Base-by-base conservation (phyloP, 2,329 filamentous ascomycete genomes). In the Drechslerella stenobrocha region DNA sequence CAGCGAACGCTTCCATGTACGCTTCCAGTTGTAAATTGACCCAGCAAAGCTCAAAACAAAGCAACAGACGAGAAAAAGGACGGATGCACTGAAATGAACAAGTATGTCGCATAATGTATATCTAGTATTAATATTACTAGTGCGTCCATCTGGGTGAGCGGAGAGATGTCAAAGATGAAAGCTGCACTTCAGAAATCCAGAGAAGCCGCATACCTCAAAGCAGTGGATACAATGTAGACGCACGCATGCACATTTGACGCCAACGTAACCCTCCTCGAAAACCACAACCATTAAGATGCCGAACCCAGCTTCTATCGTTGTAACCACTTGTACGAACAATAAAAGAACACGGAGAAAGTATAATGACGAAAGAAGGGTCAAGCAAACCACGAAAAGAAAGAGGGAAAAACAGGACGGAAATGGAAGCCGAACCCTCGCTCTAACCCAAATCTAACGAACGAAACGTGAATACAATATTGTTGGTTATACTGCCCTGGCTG, bases 61-160 rank as follows among this genome's bases (percentile, higher is more conserved):
- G 23, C 11, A 55, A 35, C 34, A 40, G 34, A 22, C 11, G 15
- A 23, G 26, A 45, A 22, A 13, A 42, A 45, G 13, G 23, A n/a
- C 37, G 57, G n/a, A 53, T 51, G 22, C 15, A 46, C 15, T 2
- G 22, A 32, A 46, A 51, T 23, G 45, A 22, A 44, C 45, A 22
- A 20, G 42, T 46, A 46, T 47, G 4, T 42, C 9, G 28, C 28
- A 30, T 30, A 42, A 35, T 32, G n/a, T 40, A 15, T 35, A 32
- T 67, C 63, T 56, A 67, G 42, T 22, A 67, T 67, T 67, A 66
- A 59, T 28, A 66, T 66, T 55, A 59, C 51, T 50, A 45, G 8
- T 32, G 35, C 30, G 7, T 56, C 47, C 22, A 46, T 46, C 35
- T 5, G 35, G 40, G 28, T 37, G 52, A 50, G 50, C 28, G 44